These are phyloP conservation scores for Penstemon eatonii DNA, from an alignment of 257 asterid species.

Conservation along the genomic window DNA sequence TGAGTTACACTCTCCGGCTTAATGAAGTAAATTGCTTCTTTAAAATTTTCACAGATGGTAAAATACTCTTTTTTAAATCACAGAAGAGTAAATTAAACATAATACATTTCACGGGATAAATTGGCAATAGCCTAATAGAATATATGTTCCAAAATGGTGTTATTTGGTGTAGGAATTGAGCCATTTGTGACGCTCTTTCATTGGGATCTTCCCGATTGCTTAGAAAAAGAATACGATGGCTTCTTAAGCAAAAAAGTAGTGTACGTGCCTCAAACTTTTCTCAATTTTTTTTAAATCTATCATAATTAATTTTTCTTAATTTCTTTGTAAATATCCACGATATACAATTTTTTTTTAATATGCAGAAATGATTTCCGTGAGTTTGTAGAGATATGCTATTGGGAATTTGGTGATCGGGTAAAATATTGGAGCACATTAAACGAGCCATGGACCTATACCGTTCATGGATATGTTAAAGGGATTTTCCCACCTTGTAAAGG, in stretches of 20 bases:
- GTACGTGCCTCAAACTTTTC: slow-evolving; percentile 19
- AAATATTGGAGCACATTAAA: slow-evolving; percentile 40
- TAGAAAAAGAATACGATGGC: slow-evolving; percentile 37
- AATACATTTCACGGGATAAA: no score
- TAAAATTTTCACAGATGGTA: no score
- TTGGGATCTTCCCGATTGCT: slow-evolving; percentile 47
- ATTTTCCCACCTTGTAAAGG: slow-evolving; percentile 34
- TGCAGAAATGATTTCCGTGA: slow-evolving; percentile 36
- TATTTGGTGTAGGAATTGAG: slow-evolving; percentile 23
- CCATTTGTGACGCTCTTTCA: slow-evolving; percentile 37
- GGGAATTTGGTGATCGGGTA: slow-evolving; percentile 46
- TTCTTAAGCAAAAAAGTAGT: slow-evolving; percentile 31
- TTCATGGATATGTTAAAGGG: slow-evolving; percentile 34
- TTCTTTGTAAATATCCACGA: not conserved
- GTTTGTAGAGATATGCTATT: slow-evolving; percentile 36
- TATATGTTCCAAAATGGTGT: not conserved
- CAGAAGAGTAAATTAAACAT: no score
- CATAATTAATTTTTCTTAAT: not conserved
- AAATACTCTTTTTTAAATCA: no score
- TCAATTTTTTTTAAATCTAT: not conserved
- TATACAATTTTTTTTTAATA: not conserved
- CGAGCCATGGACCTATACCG: slow-evolving; percentile 42
- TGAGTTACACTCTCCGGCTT: no score
- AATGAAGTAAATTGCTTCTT: no score
- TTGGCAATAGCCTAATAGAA: no score